These are phyloP conservation scores for Huntiella omanensis DNA, from an alignment of 2,329 filamentous ascomycete species.

Conservation along the genomic window DNA sequence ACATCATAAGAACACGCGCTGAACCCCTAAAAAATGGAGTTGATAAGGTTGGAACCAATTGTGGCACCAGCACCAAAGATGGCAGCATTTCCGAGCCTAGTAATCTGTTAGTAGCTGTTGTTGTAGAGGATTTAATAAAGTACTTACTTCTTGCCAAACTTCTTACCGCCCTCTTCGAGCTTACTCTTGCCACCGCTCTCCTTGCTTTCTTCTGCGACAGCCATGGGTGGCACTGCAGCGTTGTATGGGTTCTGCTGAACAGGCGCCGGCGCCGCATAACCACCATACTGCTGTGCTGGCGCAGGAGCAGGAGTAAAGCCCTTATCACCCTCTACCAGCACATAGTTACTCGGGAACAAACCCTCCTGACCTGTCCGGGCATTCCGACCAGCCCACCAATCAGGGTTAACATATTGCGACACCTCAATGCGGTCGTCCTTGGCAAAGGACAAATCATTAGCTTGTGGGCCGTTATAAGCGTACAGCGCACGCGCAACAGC, in stretches of 20 bases:
- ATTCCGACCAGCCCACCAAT: slow-evolving; percentile 92
- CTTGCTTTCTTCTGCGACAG: slow-evolving; percentile 41
- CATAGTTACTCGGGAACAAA: slow-evolving; percentile 90
- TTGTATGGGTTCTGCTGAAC: slow-evolving; percentile 38
- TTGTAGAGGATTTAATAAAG: background rate
- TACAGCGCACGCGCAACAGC: slow-evolving; percentile 67
- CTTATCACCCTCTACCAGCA: slow-evolving; percentile 48
- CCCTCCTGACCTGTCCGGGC: slow-evolving; percentile 66
- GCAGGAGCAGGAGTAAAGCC: slow-evolving; percentile 18
- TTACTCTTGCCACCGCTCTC: slow-evolving; percentile 34
- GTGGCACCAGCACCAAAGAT: slow-evolving; percentile 89
- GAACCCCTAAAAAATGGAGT: slow-evolving; percentile 56
- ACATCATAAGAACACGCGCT: background rate
- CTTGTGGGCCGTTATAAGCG: slow-evolving; percentile 59
- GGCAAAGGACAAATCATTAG: slow-evolving; percentile 64
- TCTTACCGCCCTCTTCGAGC: slow-evolving; percentile 63
- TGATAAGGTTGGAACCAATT: slow-evolving; percentile 76
- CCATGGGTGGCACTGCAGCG: slow-evolving; percentile 53
- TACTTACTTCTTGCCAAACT: slow-evolving; percentile 69
- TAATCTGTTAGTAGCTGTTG: slow-evolving; percentile 7
- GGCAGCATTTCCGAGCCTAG: slow-evolving; percentile 43
- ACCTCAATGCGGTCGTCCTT: slow-evolving; percentile 66
- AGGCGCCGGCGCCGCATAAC: slow-evolving; percentile 6
- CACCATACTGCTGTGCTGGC: slow-evolving; percentile 19
- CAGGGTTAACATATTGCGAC: slow-evolving; percentile 82